Conservation (phyloP, 768 basidiomycete species). For the Tricholoma hemisulphureum region DNA sequence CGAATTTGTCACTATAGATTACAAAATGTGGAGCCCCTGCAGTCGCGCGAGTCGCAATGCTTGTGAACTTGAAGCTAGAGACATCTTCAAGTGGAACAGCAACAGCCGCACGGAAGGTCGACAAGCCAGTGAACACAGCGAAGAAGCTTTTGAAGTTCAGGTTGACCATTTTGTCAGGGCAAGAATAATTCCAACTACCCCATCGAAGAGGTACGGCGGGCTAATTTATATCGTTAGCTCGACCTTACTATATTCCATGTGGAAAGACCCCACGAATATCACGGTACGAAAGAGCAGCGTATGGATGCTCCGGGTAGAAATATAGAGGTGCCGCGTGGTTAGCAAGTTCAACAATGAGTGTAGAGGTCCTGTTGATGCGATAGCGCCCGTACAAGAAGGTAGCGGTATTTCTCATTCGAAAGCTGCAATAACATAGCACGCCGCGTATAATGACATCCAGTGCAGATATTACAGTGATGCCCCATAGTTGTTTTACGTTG, state of each 20-base stretch:
- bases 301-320: background rate
- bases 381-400: background rate
- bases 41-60: constrained; percentile 1
- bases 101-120: background rate
- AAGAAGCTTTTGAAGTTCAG: background rate
- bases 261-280: background rate
- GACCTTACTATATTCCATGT: background rate
- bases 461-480: background rate
- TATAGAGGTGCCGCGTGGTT: background rate
- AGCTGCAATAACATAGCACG: background rate
- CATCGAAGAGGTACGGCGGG: background rate
- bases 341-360: background rate
- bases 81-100: constrained; percentile 2
- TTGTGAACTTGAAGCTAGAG: background rate
- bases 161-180: constrained; percentile 12
- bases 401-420: background rate
- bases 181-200: background rate
- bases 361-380: background rate
- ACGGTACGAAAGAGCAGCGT: background rate
- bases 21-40: constrained; percentile 2
- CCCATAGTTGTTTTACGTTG: background rate
- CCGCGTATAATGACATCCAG: background rate
- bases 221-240: background rate
- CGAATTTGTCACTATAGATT: constrained; percentile 6
- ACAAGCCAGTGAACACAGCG: background rate